A percentile compares a stretch with the other conserved stretches of the same genome.
phyloP scores from a whole-genome alignment of 305 asterid species.

The Solanum hybrid region DNA sequence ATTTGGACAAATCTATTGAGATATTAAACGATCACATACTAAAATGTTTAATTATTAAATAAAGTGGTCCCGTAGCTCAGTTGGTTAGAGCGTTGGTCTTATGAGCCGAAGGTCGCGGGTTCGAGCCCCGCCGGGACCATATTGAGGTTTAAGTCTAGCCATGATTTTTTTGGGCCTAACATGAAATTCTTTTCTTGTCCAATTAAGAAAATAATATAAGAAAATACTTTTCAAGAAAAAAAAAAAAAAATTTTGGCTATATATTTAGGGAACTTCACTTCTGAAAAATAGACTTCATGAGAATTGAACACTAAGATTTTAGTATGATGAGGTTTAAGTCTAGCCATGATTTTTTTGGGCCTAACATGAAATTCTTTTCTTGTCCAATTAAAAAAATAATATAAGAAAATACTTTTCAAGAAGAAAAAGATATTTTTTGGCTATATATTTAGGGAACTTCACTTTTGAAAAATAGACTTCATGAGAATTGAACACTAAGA shows the following conservation, averaged over 20 bases:
- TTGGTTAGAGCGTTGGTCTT: constrained; percentile 96
- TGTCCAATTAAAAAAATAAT: neutral
- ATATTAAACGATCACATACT: neutral
- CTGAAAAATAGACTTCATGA: neutral
- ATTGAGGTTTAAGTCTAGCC: too few species aligned
- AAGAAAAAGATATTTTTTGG: neutral
- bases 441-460: neutral
- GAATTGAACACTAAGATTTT: neutral
- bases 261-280: neutral
- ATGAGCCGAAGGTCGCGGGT: constrained; percentile 99
- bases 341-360: neutral
- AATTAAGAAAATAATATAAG: neutral
- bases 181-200: too few species aligned
- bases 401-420: neutral
- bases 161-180: neutral
- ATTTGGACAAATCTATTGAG: neutral
- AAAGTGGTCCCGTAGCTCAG: constrained; percentile 79
- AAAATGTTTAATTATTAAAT: accelerated
- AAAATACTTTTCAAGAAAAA: neutral
- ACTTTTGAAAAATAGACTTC: neutral
- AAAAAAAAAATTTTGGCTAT: too few species aligned
- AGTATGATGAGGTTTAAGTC: neutral
- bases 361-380: neutral
- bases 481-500: neutral
- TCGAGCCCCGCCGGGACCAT: constrained; percentile 98